Evolutionary conservation across 2,329 filamentous ascomycete species (phyloP), one percentile per base, ranked within the genome.

Genomic region (Acrodontium crateriforme): DNA sequence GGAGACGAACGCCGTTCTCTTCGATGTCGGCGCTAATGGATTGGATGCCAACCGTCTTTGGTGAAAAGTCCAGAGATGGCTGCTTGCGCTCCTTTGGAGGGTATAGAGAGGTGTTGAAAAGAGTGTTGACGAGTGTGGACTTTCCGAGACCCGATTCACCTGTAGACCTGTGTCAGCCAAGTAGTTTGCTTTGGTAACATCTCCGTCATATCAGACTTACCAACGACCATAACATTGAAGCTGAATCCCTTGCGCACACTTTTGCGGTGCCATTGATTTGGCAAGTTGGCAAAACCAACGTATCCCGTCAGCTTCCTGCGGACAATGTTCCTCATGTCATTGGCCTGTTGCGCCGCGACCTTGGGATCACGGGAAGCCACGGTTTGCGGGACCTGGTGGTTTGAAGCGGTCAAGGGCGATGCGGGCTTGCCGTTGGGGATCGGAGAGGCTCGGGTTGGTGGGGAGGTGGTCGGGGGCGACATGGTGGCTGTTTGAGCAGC

Each of bases 201-300:
- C 20, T 12, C 5, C 8, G 8, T 10, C n/a, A n/a, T 23, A 24
- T 26, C 11, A 23, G 24, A 77, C 85, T 54, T 69, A 95, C 89
- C 89, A 62, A 98, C 89, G 61, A 98, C 89, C 89, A 98, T 98
- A 46, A 98, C 89, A 57, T 98, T 98, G 71, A 98, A 98, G 73
- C 95, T 98, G 74, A 98, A 98, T 38, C 89, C 89, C 65, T 98
- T 98, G 56, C 89, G 83, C 52, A 98, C 89, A 74, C 85, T 94
- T 78, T 98, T 98, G 61, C 89, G 87, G 69, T 98, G 89, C 89
- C 89, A 98, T 65, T 98, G 89, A 66, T 98, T 98, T 41, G 89
- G 89, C 55, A 98, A 64, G 59, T 98, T 98, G 59, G 89, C 89
- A 54, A 98, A 98, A 43, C 89, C 89, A 51, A 98, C 89, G 51